phyloP scores from a whole-genome alignment of 768 basidiomycete species.

The Russula sp. region DNA sequence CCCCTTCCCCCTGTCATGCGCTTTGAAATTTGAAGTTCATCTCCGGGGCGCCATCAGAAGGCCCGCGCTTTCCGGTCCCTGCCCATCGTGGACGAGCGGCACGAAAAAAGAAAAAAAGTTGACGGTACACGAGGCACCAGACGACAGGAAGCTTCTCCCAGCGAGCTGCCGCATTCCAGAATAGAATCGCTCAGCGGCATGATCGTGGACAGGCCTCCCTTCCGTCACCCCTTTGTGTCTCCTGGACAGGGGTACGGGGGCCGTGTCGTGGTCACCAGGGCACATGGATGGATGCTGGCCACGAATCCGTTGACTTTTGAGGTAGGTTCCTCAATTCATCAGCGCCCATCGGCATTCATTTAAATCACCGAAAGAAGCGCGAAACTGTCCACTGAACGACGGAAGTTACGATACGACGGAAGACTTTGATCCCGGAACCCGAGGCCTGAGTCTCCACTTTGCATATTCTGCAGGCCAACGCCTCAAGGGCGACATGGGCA shows the following conservation, averaged over 20 bases:
- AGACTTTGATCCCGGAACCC: too few species aligned
- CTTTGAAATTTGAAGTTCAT: neutral
- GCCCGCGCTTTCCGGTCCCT: neutral
- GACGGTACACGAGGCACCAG: conserved; percentile 1
- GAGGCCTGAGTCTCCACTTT: too few species aligned
- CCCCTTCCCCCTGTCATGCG: neutral
- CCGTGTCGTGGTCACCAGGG: neutral
- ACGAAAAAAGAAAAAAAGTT: neutral
- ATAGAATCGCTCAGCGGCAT: neutral
- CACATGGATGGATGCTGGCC: neutral
- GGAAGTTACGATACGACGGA: neutral
- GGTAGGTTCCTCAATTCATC: neutral
- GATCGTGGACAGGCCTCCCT: neutral
- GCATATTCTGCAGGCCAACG: too few species aligned
- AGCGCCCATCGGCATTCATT: neutral
- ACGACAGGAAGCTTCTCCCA: neutral
- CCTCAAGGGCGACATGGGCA: too few species aligned
- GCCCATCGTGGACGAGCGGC: neutral
- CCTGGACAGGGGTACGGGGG: neutral
- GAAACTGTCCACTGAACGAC: neutral
- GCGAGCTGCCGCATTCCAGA: neutral
- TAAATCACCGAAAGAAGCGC: neutral
- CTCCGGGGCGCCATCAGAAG: neutral
- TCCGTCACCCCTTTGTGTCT: neutral
- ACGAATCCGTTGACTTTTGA: neutral